These are phyloP conservation scores for Chaetoceros muelleri DNA, from an alignment of 108 stramenopile species.

Conservation along the genomic window DNA sequence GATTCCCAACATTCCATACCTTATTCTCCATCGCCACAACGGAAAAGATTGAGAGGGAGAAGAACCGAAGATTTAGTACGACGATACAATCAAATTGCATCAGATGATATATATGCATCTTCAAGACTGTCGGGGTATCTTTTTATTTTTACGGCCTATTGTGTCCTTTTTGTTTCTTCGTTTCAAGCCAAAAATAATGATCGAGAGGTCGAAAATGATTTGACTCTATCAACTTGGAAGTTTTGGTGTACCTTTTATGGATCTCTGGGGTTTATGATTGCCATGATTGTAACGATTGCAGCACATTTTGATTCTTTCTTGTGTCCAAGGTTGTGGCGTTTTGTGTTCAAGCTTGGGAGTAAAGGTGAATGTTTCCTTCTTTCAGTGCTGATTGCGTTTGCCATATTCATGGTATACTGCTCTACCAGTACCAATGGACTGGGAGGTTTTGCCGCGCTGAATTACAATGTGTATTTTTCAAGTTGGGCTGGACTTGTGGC, in stretches of 20 bases:
- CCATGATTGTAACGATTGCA: conserved; percentile 18
- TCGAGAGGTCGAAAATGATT: background rate
- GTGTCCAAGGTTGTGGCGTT: conserved; percentile 29
- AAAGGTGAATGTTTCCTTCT: conserved; percentile 22
- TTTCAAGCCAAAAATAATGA: conserved; percentile 16
- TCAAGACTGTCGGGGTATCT: conserved; percentile 41
- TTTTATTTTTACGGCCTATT: conserved; percentile 25
- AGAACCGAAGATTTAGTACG: no score
- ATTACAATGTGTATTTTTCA: conserved; percentile 60
- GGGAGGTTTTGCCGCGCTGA: conserved; percentile 44
- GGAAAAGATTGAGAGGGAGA: no score
- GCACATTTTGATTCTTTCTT: conserved; percentile 43
- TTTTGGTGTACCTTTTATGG: conserved; percentile 22
- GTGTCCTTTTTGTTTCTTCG: conserved; percentile 29
- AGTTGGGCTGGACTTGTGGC: conserved; percentile 46
- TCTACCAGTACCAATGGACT: conserved; percentile 40
- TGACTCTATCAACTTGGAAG: conserved; percentile 17
- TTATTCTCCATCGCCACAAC: no score
- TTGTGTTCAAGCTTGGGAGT: conserved; percentile 34
- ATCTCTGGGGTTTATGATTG: conserved; percentile 7
- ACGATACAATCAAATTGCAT: no score
- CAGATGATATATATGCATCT: conserved; percentile 42
- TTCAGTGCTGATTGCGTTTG: background rate
- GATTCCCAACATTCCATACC: no score
- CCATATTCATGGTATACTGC: conserved; percentile 15